Percentiles rank a stretch among this genome's conserved stretches.
Conservation (phyloP, 140 eudicot species). For the Bidens hawaiensis region DNA sequence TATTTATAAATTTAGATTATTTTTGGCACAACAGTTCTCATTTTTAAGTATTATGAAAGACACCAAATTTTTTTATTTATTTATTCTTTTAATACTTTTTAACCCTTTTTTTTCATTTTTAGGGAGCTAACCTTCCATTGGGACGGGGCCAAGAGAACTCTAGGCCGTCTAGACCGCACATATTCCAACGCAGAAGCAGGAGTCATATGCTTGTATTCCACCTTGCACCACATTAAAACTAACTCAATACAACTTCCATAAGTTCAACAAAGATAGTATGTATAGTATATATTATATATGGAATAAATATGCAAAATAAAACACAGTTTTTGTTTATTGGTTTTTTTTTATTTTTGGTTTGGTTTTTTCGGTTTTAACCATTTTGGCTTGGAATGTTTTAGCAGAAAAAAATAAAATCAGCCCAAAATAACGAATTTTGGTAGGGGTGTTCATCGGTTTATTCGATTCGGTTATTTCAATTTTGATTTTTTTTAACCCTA, state of each 20-base stretch:
- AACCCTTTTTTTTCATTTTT: neutral
- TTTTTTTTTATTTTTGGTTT: too few relatives aligned
- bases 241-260: conserved; percentile 9
- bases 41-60: neutral
- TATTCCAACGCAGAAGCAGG: conserved; percentile 73
- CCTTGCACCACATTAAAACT: conserved; percentile 38
- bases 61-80: neutral
- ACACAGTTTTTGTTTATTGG: too few relatives aligned
- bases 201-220: conserved; percentile 71
- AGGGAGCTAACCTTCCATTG: conserved; percentile 61
- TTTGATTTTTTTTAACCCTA: too few relatives aligned
- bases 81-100: too few relatives aligned
- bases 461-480: too few relatives aligned
- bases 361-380: too few relatives aligned
- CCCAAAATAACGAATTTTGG: too few relatives aligned
- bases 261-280: neutral
- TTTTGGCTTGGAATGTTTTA: too few relatives aligned
- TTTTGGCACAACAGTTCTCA: neutral
- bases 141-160: conserved; percentile 77
- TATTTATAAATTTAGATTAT: neutral
- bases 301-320: neutral
- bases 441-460: too few relatives aligned
- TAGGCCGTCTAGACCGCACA: conserved; percentile 72
- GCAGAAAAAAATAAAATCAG: too few relatives aligned
- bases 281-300: neutral